Percentiles rank a stretch among this genome's conserved stretches.
phyloP scores from a whole-genome alignment of 805 yeast species.

The Zygotorulaspora danielsina region DNA sequence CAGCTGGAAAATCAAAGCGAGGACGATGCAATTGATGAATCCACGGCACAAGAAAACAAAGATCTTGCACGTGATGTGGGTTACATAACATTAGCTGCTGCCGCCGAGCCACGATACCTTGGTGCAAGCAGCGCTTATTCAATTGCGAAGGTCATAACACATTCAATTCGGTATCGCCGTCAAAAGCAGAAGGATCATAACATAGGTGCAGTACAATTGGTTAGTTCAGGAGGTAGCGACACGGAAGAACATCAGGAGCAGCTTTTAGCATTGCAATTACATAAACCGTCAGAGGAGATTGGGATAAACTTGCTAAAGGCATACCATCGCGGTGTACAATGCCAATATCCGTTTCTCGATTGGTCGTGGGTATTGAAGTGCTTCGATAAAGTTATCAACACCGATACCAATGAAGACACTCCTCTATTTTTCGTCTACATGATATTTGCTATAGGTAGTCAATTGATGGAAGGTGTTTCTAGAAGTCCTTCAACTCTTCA shows the following conservation, averaged over 20 bases:
- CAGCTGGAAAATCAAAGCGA: conserved; percentile 2
- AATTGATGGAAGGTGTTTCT: conserved; percentile 16
- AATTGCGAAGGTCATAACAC: conserved; percentile 31
- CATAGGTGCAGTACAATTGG: neutral
- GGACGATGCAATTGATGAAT: conserved; percentile 1
- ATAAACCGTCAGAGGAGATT: conserved; percentile 19
- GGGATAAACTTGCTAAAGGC: conserved; percentile 20
- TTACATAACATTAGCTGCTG: conserved; percentile 31
- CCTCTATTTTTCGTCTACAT: conserved; percentile 32
- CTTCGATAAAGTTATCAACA: conserved; percentile 21
- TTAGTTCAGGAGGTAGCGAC: conserved; percentile 1
- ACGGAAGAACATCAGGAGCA: conserved; percentile 5
- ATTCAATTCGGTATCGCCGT: conserved; percentile 23
- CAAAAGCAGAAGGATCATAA: conserved; percentile 2
- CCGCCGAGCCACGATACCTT: conserved; percentile 30
- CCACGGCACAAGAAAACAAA: conserved; percentile 3
- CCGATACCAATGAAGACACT: conserved; percentile 16
- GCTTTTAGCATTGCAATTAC: conserved; percentile 15
- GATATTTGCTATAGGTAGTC: conserved; percentile 35
- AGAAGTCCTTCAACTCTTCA: conserved; percentile 11
- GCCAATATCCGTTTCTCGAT: conserved; percentile 37
- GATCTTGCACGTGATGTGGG: conserved; percentile 33
- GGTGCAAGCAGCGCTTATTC: conserved; percentile 36
- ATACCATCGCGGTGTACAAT: conserved; percentile 33
- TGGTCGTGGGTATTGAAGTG: conserved; percentile 26